Evolutionary conservation across 768 basidiomycete species (phyloP).

Genomic region (Nidularia pulvinata): DNA sequence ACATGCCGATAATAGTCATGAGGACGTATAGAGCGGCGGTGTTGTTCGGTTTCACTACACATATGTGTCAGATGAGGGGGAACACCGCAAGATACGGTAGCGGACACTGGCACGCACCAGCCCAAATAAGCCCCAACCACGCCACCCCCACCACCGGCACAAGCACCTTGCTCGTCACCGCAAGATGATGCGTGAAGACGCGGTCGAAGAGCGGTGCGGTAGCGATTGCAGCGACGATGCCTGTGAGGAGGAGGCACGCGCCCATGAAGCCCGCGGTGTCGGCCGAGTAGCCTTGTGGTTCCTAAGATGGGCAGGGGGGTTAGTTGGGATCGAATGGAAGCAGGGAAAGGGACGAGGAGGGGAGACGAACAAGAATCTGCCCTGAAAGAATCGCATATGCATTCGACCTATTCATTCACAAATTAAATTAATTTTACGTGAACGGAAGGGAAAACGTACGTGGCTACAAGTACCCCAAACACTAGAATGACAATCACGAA

Average conservation of each 20-base stretch:
- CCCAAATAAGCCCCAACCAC: slow-evolving; percentile 85
- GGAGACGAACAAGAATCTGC: slow-evolving; percentile 60
- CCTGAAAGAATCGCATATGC: slow-evolving; percentile 65
- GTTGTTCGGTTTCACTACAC: slow-evolving; percentile 62
- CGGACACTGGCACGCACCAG: slow-evolving; percentile 43
- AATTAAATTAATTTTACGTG: not conserved
- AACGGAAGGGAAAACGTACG: slow-evolving; percentile 38
- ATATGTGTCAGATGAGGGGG: not conserved
- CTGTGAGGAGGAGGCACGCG: slow-evolving; percentile 63
- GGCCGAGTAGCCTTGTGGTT: slow-evolving; percentile 72
- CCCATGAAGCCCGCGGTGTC: slow-evolving; percentile 72
- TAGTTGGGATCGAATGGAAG: not conserved
- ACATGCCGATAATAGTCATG: slow-evolving; percentile 66
- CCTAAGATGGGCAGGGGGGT: too few species aligned
- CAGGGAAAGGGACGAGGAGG: not conserved
- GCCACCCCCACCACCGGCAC: slow-evolving; percentile 59
- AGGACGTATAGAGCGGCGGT: slow-evolving; percentile 60
- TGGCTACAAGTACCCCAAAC: slow-evolving; percentile 68
- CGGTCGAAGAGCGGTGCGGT: slow-evolving; percentile 81
- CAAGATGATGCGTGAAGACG: slow-evolving; percentile 76
- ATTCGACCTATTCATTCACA: slow-evolving; percentile 41
- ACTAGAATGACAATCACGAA: slow-evolving; percentile 57
- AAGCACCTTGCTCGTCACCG: slow-evolving; percentile 54
- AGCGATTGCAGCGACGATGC: slow-evolving; percentile 66
- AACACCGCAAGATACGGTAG: too few species aligned